These are phyloP conservation scores for Teunomyces panamensis DNA, from an alignment of 805 yeast species.

Conservation along the genomic window DNA sequence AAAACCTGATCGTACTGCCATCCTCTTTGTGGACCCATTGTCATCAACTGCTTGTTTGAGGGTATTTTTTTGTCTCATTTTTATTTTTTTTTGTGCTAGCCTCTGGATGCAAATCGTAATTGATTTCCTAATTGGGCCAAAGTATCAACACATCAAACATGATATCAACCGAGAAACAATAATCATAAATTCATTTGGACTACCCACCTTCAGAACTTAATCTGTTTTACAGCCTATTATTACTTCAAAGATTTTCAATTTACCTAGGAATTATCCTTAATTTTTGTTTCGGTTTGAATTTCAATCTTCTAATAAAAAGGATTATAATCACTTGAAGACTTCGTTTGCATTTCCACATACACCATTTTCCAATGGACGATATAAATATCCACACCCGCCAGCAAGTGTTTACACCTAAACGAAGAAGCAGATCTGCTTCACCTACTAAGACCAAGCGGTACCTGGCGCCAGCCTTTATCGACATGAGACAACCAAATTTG, in stretches of 20 bases:
- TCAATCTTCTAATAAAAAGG: no score
- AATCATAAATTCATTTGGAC: background rate
- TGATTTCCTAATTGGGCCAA: background rate
- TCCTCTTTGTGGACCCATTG: no score
- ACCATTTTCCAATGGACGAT: slow-evolving; percentile 7
- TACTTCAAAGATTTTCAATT: background rate
- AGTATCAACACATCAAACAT: background rate
- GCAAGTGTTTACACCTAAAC: slow-evolving; percentile 6
- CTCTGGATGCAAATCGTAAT: background rate
- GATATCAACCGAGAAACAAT: background rate
- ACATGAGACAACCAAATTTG: slow-evolving; percentile 18
- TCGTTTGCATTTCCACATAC: no score
- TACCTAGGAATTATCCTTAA: background rate
- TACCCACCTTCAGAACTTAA: background rate
- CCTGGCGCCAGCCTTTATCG: slow-evolving; percentile 18
- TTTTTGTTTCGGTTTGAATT: background rate
- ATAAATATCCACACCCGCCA: slow-evolving; percentile 7
- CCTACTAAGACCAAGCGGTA: slow-evolving; percentile 32
- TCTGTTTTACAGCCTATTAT: background rate
- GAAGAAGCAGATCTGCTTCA: slow-evolving; percentile 34
- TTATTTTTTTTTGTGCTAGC: background rate
- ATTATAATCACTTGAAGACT: no score
- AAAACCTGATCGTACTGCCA: background rate
- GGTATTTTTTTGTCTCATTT: background rate
- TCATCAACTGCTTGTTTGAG: background rate